Conservation (phyloP, 1,139 yeast genomes). For the Meyerozyma sp. region DNA sequence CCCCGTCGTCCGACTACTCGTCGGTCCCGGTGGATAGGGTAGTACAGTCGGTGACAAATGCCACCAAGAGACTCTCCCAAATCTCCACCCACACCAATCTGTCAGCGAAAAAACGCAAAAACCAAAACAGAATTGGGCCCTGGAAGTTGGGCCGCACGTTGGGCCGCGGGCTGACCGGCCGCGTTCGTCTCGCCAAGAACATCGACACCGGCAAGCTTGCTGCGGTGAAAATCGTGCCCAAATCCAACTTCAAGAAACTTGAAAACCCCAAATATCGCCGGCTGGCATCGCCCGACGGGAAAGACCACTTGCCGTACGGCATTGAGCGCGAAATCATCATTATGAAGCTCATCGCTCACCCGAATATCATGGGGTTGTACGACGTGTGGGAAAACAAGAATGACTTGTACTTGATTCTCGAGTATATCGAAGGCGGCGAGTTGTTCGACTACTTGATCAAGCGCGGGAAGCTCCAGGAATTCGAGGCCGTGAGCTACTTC, state of each 20-base stretch:
- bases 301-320: slow-evolving; percentile 77
- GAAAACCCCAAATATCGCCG: slow-evolving; percentile 44
- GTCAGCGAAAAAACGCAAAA: slow-evolving; percentile 46
- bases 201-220: slow-evolving; percentile 82
- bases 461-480: slow-evolving; percentile 81
- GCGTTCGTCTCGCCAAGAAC: slow-evolving; percentile 89
- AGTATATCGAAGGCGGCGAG: slow-evolving; percentile 97
- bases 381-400: slow-evolving; percentile 99
- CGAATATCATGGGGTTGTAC: slow-evolving; percentile 90
- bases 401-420: slow-evolving; percentile 83
- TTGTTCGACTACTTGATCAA: slow-evolving; percentile 86
- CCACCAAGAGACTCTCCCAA: slow-evolving; percentile 59
- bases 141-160: slow-evolving; percentile 94
- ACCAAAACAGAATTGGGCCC: slow-evolving; percentile 83
- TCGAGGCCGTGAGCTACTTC: slow-evolving; percentile 85
- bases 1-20: slow-evolving; percentile 16
- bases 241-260: slow-evolving; percentile 56
- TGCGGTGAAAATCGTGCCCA: slow-evolving; percentile 95
- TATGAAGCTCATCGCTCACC: slow-evolving; percentile 86
- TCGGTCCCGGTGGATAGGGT: slow-evolving; percentile 40
- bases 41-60: slow-evolving; percentile 54
- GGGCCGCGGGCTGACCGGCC: slow-evolving; percentile 93
- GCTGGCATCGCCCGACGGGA: slow-evolving; percentile 35
- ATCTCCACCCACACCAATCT: slow-evolving; percentile 51
- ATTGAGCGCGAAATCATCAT: slow-evolving; percentile 95